Percentiles rank a stretch among this genome's conserved stretches.
phyloP scores from a whole-genome alignment of 495 filamentous ascomycete species.

The Hypoxylon crocopeplum region DNA sequence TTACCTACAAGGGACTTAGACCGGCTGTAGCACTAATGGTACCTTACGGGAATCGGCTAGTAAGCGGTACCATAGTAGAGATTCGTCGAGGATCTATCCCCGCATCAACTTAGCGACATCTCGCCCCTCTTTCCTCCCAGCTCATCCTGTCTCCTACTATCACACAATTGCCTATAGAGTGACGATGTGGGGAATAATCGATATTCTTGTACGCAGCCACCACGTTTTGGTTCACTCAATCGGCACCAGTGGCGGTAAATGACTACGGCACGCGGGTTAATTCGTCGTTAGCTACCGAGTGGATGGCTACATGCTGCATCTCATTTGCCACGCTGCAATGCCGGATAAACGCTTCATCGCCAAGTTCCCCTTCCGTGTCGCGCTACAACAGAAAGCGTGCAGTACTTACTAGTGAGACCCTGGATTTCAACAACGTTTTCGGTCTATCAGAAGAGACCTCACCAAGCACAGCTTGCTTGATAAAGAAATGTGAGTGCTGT shows the following conservation, averaged over 20 bases:
- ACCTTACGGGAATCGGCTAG: conserved; percentile 1
- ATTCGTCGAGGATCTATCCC: conserved; percentile 14
- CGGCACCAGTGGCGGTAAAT: conserved; percentile 44
- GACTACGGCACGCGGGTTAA: conserved; percentile 30
- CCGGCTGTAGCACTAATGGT: too few relatives aligned
- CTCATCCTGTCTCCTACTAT: conserved; percentile 1
- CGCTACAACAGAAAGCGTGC: background rate
- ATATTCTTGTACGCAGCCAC: conserved; percentile 7
- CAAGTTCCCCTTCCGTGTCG: conserved; percentile 26
- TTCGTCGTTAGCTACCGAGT: conserved; percentile 31
- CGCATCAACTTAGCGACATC: conserved; percentile 29
- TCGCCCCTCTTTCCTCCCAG: conserved; percentile 16
- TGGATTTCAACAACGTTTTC: conserved; percentile 9
- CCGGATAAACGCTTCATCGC: conserved; percentile 41
- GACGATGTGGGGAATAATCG: conserved; percentile 32
- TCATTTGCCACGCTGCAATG: conserved; percentile 37
- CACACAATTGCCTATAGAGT: conserved; percentile 18
- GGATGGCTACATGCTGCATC: conserved; percentile 33
- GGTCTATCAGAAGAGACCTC: too few relatives aligned
- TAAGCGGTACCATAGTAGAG: too few relatives aligned
- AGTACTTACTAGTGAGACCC: conserved; percentile 1
- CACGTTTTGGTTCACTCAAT: conserved; percentile 21
- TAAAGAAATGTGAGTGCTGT: background rate
- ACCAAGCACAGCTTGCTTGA: background rate
- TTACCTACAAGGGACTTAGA: too few relatives aligned